Percentiles rank a stretch among this genome's conserved stretches.
These are phyloP conservation scores for Eurotiales sp. DNA, from an alignment of 2,329 filamentous ascomycete species.

Conservation along the genomic window DNA sequence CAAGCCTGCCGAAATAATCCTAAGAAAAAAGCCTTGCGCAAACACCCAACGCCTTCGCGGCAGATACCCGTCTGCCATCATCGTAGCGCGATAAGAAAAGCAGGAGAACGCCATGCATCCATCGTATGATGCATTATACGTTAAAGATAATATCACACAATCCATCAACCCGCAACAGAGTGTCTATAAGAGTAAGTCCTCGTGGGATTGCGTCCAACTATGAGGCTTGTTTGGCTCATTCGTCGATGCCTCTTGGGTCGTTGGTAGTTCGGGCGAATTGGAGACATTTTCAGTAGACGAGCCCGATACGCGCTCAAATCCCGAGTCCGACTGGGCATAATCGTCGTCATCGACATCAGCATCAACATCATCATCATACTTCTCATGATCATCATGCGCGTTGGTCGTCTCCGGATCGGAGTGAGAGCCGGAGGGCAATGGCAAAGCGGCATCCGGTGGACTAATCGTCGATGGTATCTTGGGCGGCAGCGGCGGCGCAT, in stretches of 20 bases:
- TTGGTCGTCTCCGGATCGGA: not conserved
- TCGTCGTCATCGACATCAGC: not conserved
- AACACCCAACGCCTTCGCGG: constrained; percentile 9
- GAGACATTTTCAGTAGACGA: constrained; percentile 25
- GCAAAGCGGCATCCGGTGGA: not conserved
- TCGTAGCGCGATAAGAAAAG: too few species aligned
- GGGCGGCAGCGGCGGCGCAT: constrained; percentile 14
- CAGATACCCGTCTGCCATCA: too few species aligned
- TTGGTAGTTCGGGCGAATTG: constrained; percentile 13
- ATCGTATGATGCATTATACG: not conserved
- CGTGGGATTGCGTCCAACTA: not conserved
- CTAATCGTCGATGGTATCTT: not conserved
- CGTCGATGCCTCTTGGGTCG: not conserved
- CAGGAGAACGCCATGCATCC: not conserved
- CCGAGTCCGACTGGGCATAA: constrained; percentile 8
- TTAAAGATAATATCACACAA: not conserved
- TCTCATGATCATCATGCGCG: not conserved
- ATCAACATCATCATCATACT: not conserved
- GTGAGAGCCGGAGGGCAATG: not conserved
- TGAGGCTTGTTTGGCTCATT: too few species aligned
- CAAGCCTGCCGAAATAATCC: not conserved
- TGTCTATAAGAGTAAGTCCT: constrained; percentile 4
- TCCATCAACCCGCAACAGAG: too few species aligned
- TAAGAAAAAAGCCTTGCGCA: not conserved
- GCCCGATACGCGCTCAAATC: constrained; percentile 21